A percentile compares a stretch with the other conserved stretches of the same genome.
phyloP scores from a whole-genome alignment of 1,139 yeast species.

The Yamadazyma diospyri region DNA sequence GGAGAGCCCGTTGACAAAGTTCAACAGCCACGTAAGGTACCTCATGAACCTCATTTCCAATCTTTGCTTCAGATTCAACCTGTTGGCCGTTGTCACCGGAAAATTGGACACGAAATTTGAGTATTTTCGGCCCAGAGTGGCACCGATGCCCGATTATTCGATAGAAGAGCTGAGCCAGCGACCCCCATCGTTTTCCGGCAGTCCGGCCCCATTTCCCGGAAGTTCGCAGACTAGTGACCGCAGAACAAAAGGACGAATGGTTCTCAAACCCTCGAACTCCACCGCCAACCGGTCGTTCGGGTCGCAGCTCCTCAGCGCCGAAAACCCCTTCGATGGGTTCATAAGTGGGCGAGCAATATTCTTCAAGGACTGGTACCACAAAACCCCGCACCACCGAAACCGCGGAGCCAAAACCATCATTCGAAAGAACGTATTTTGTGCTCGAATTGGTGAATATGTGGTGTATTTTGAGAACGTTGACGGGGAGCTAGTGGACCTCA shows the following conservation, averaged over 20 bases:
- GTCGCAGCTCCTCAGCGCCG: background rate
- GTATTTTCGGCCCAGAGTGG: conserved; percentile 5
- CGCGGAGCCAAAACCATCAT: background rate
- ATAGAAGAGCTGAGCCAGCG: conserved; percentile 1
- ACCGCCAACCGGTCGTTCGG: background rate
- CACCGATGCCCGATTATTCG: background rate
- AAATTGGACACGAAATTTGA: conserved; percentile 28
- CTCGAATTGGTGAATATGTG: conserved; percentile 3
- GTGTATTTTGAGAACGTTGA: conserved; percentile 10
- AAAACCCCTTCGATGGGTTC: conserved; percentile 16
- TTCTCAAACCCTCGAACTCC: conserved; percentile 8
- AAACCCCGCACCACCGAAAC: conserved; percentile 11
- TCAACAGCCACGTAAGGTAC: conserved; percentile 27
- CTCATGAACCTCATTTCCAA: conserved; percentile 26
- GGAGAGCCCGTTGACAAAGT: conserved; percentile 32
- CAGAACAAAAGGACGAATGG: conserved; percentile 8
- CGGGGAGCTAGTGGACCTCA: background rate
- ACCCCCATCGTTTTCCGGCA: background rate
- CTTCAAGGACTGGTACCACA: conserved; percentile 37
- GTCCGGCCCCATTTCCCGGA: background rate
- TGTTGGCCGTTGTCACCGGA: conserved; percentile 30
- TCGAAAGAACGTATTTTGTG: conserved; percentile 2
- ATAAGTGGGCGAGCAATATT: conserved; percentile 28
- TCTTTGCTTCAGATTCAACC: conserved; percentile 20
- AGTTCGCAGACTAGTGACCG: background rate